Evolutionary conservation across 371 early-diverging fungal species (phyloP).

Genomic region (Rhizomucor pusillus): DNA sequence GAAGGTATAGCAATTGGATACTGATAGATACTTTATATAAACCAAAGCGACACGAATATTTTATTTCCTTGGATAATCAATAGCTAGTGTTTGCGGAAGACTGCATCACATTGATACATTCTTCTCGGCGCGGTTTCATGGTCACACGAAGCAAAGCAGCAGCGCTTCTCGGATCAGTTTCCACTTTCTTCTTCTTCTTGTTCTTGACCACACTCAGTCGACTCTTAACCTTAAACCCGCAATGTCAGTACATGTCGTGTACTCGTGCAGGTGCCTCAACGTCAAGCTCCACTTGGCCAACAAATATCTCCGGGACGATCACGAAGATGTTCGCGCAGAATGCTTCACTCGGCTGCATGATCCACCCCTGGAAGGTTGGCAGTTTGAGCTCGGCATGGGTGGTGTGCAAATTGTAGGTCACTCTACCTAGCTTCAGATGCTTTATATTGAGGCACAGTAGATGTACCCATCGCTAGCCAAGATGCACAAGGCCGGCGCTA

Average conservation of each 20-base stretch:
- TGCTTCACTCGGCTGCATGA: conserved; percentile 15
- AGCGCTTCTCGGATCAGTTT: too few species aligned
- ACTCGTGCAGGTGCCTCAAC: conserved; percentile 44
- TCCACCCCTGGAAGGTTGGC: conserved; percentile 30
- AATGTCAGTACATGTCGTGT: conserved; percentile 36
- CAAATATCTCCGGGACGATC: conserved; percentile 27
- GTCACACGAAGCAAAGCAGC: too few species aligned
- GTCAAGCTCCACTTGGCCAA: conserved; percentile 35
- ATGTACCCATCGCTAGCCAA: conserved; percentile 12
- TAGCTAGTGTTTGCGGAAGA: too few species aligned
- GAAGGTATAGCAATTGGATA: too few species aligned
- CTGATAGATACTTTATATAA: too few species aligned
- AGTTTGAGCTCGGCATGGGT: conserved; percentile 40
- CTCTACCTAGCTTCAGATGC: not conserved
- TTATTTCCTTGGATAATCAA: too few species aligned
- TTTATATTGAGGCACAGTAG: too few species aligned
- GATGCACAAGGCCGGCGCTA: conserved; percentile 5
- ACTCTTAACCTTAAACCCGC: not conserved
- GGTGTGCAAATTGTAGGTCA: conserved; percentile 33
- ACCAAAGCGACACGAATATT: too few species aligned
- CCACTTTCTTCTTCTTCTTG: not conserved
- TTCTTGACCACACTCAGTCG: not conserved
- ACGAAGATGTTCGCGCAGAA: conserved; percentile 20
- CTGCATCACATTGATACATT: too few species aligned
- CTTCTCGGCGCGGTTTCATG: too few species aligned